Conservation (phyloP, 108 stramenopile genomes). For the Nannochloropsis salina region DNA sequence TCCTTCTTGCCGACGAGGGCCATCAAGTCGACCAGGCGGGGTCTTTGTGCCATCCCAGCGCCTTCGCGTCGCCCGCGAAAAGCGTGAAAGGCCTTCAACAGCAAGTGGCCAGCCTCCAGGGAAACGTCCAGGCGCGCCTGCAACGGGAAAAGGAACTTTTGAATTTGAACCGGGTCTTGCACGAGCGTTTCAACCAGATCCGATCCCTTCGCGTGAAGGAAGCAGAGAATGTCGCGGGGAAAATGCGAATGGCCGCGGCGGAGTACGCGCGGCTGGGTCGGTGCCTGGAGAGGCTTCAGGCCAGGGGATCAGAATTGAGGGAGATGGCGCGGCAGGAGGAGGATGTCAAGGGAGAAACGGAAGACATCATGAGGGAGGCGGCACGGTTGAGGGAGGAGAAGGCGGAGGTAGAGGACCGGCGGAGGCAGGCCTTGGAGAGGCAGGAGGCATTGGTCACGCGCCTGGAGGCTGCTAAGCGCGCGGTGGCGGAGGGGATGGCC, state of each 20-base stretch:
- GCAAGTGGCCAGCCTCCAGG: not conserved
- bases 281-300: not conserved
- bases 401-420: not conserved
- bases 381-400: not conserved
- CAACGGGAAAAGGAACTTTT: not conserved
- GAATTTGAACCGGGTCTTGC: not conserved
- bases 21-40: too few relatives aligned
- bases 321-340: not conserved
- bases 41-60: too few relatives aligned
- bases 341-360: not conserved
- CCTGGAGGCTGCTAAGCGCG: not conserved
- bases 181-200: not conserved
- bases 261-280: not conserved
- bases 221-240: not conserved
- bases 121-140: not conserved
- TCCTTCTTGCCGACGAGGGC: too few relatives aligned
- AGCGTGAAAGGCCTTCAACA: conserved; percentile 6
- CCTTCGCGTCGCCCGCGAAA: not conserved
- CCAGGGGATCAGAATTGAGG: not conserved
- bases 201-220: not conserved
- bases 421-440: not conserved
- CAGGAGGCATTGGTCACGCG: not conserved
- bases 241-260: not conserved
- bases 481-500: not conserved
- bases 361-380: not conserved